Base-by-base conservation (phyloP, 495 filamentous ascomycete genomes). In the Glarea lozoyensis region DNA sequence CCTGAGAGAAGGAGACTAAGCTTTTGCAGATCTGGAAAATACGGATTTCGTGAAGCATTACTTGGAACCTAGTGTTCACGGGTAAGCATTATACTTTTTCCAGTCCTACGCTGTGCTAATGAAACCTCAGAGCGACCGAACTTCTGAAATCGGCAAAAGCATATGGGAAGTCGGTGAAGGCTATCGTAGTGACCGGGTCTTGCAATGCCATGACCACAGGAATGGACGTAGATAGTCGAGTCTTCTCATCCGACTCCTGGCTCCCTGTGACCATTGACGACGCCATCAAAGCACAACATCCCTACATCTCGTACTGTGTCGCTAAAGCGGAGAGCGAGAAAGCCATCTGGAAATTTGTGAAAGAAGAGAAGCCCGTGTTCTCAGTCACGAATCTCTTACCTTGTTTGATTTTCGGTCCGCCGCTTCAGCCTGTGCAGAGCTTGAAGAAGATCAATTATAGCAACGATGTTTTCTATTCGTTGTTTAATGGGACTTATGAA, bases 261-360 rank as follows among this genome's bases (percentile, higher is more conserved):
- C 49, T 54, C 17, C 37, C 49, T 37, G 50, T 48, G 37, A 51
- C 53, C n/a, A 49, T 41, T 7, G 55, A 55, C n/a, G 34, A 59
- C 23, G 58, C 60, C 1, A 50, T 54, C 20, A 37, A 50, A 21
- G 27, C 29, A 17, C 49, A 61, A 32, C 46, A 58, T 44, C 16
- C 39, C 17, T 62, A 54, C 18, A 40, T 49, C 37, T 48, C 48
- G 18, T 69, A 72, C 49, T 60, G 56, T 31, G 60, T 57, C 10
- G 56, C 54, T 24, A 68, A 70, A 54, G 61, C 37, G 1, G 44
- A 55, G 18, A 58, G 52, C 10, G 62, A 70, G 37, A 49, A 53
- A 34, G 53, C 58, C 2, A 65, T 59, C 13, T 68, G 63, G 65
- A 50, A 58, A 0, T 67, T 58, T 25, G 54, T 69, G 10, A 42